phyloP scores from a whole-genome alignment of 371 early-diverging fungal species.

The Lichtheimia ornata region DNA sequence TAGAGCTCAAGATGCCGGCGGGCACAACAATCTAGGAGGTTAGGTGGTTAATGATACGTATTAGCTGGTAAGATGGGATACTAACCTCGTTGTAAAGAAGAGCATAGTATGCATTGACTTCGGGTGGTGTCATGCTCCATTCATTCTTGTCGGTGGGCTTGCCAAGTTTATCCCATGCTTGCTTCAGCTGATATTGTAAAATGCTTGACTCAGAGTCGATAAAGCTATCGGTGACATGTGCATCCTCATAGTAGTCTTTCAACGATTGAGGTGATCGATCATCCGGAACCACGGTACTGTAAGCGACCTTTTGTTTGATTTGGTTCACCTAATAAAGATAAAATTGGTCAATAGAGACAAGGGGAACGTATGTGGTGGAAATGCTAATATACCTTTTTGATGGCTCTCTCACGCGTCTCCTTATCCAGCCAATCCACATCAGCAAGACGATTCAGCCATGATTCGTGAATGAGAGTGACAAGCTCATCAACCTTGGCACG shows the following conservation, averaged over 20 bases:
- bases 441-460: slow-evolving; percentile 41
- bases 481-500: slow-evolving; percentile 29
- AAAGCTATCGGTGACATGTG: slow-evolving; percentile 28
- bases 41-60: neutral
- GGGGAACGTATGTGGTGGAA: neutral
- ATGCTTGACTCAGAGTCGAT: slow-evolving; percentile 46
- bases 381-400: slow-evolving; percentile 32
- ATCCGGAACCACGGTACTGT: slow-evolving; percentile 50
- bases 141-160: slow-evolving; percentile 44
- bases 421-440: slow-evolving; percentile 56
- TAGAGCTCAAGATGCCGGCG: slow-evolving; percentile 59
- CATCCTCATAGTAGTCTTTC: slow-evolving; percentile 41
- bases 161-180: slow-evolving; percentile 31
- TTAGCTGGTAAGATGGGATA: neutral
- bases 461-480: slow-evolving; percentile 29
- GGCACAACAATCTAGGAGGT: slow-evolving; percentile 53
- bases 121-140: slow-evolving; percentile 62
- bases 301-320: slow-evolving; percentile 51
- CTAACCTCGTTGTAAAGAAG: slow-evolving; percentile 43
- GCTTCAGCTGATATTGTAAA: slow-evolving; percentile 18
- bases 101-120: slow-evolving; percentile 67
- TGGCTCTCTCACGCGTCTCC: slow-evolving; percentile 44
- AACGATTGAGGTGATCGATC: slow-evolving; percentile 45
- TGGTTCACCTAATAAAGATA: slow-evolving; percentile 20
- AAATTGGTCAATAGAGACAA: neutral